These are phyloP conservation scores for Penicillium brevicompactum DNA, from an alignment of 2,329 filamentous ascomycete species.

Conservation along the genomic window DNA sequence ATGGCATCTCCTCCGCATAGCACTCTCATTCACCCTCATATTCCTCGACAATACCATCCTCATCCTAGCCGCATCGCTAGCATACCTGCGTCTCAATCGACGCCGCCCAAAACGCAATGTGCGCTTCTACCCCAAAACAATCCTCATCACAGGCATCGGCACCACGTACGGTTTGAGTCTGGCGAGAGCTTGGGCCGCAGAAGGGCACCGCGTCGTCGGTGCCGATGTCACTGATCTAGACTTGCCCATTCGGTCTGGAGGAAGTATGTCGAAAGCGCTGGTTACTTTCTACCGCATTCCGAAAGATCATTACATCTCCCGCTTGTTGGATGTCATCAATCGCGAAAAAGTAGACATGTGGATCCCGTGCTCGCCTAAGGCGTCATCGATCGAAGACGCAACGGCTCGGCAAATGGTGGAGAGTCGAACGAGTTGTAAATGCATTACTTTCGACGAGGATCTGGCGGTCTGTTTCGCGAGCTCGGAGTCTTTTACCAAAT, in stretches of 20 bases:
- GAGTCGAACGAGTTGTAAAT: constrained; percentile 58
- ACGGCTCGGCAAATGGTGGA: constrained; percentile 65
- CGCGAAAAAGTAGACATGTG: constrained; percentile 68
- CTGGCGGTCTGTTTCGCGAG: constrained; percentile 63
- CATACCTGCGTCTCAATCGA: constrained; percentile 26
- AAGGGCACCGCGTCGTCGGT: constrained; percentile 70
- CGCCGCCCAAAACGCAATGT: constrained; percentile 32
- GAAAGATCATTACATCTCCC: constrained; percentile 56
- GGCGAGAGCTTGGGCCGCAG: constrained; percentile 64
- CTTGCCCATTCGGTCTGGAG: constrained; percentile 50
- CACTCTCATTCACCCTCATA: constrained; percentile 38
- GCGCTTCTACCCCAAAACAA: constrained; percentile 51
- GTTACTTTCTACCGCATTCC: constrained; percentile 56
- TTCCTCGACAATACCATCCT: constrained; percentile 55
- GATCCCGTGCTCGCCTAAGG: constrained; percentile 73
- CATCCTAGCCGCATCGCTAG: constrained; percentile 31
- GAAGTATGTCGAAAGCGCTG: constrained; percentile 62
- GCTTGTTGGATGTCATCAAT: constrained; percentile 61
- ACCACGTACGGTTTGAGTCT: constrained; percentile 72
- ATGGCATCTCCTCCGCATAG: constrained; percentile 29
- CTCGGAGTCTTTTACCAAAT: constrained; percentile 66
- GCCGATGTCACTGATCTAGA: constrained; percentile 62
- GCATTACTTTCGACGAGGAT: constrained; percentile 63
- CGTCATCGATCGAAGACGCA: constrained; percentile 67
- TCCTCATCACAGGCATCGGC: constrained; percentile 72